Conservation (phyloP, 768 basidiomycete species). For the Agrocybe praecox region DNA sequence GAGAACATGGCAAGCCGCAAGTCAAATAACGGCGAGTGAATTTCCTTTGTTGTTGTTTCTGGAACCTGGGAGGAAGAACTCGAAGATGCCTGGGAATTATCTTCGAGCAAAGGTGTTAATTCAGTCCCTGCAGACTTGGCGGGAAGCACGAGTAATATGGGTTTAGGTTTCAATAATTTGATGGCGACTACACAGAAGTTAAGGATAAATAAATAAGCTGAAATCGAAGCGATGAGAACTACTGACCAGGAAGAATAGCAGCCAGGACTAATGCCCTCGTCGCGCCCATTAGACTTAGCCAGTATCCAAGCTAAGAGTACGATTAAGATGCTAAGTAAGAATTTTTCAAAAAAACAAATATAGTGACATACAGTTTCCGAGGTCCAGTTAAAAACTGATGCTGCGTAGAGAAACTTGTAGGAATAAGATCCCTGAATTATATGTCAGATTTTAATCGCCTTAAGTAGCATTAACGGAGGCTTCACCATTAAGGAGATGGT, state of each 20-base stretch:
- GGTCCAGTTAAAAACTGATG: constrained; percentile 63
- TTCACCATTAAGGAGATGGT: constrained; percentile 49
- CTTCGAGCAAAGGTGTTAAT: not conserved
- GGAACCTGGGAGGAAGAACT: constrained; percentile 10
- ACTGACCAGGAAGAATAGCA: constrained; percentile 58
- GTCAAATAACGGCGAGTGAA: constrained; percentile 59
- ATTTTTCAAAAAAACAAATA: not conserved
- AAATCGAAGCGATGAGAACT: not conserved
- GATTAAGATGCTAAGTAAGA: too few species aligned
- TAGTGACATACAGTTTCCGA: constrained; percentile 56
- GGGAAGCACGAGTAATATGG: constrained; percentile 21
- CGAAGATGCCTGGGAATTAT: constrained; percentile 25
- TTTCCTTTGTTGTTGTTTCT: constrained; percentile 19
- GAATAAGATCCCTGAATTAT: constrained; percentile 62
- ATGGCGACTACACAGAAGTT: constrained; percentile 45
- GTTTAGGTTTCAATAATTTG: constrained; percentile 49
- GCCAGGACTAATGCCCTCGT: constrained; percentile 56
- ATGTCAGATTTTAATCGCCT: not conserved
- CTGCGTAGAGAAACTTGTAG: constrained; percentile 69
- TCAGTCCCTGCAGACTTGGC: not conserved
- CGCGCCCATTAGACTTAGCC: constrained; percentile 54
- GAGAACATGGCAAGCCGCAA: constrained; percentile 67
- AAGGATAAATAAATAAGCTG: not conserved
- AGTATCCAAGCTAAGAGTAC: constrained; percentile 67
- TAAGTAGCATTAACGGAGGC: not conserved